Conservation (phyloP, 331 rosid genomes). For the Prunus yedoensis region DNA sequence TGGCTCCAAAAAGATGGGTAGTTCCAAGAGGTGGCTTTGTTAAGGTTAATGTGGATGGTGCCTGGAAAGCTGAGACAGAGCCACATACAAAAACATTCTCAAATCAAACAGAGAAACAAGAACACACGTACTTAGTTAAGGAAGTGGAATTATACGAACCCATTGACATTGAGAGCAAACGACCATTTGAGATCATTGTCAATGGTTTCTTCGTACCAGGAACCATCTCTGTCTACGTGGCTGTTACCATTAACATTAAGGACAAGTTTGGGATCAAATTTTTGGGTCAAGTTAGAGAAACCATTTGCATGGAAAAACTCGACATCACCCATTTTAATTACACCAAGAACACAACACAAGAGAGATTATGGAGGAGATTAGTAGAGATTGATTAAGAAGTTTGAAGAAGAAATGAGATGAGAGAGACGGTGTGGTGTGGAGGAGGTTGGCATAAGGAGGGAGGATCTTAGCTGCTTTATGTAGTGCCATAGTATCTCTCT, state of each 20-base stretch:
- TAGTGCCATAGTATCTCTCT: constrained; percentile 1
- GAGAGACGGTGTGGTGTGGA: not conserved
- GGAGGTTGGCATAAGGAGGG: not conserved
- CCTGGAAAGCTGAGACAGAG: not conserved
- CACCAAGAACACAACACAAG: not conserved
- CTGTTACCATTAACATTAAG: not conserved
- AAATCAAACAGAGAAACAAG: too few relatives aligned
- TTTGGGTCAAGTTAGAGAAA: constrained; percentile 39
- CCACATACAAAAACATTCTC: too few relatives aligned
- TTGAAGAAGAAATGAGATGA: not conserved
- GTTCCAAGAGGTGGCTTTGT: too few relatives aligned
- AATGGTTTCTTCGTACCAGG: constrained; percentile 80
- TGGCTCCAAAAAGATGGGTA: too few relatives aligned
- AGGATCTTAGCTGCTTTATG: not conserved
- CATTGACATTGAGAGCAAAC: constrained; percentile 49
- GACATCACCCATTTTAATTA: constrained; percentile 61
- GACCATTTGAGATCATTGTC: constrained; percentile 86
- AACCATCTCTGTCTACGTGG: constrained; percentile 11
- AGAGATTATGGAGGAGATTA: not conserved
- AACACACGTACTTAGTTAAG: too few relatives aligned
- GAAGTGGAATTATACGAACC: constrained; percentile 32
- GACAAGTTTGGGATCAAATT: constrained; percentile 27
- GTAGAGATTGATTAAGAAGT: not conserved
- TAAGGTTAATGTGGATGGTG: too few relatives aligned
- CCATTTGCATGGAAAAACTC: constrained; percentile 44